phyloP scores from a whole-genome alignment of 2,329 filamentous ascomycete genomes.

The Scolecobasidium constrictum region DNA sequence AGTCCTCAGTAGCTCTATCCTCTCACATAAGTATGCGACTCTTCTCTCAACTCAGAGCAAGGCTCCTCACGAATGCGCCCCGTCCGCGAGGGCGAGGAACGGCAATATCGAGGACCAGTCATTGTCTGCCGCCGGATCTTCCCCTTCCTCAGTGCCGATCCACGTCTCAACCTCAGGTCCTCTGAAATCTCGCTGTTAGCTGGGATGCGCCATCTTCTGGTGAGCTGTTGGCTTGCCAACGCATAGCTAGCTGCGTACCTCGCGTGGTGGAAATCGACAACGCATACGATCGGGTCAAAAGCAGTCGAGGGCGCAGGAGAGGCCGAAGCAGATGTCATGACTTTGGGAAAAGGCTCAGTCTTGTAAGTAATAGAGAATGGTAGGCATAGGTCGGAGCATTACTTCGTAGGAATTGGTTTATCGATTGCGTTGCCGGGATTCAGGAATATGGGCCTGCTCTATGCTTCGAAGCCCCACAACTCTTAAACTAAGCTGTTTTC shows the following conservation, averaged over 20 bases:
- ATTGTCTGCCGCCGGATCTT: conserved; percentile 70
- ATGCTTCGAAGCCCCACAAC: too few relatives aligned
- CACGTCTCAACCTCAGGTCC: conserved; percentile 91
- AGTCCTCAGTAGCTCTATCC: conserved; percentile 75
- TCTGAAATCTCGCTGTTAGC: conserved; percentile 26
- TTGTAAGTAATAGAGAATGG: too few relatives aligned
- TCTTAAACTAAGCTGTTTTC: too few relatives aligned
- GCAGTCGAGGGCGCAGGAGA: conserved; percentile 10
- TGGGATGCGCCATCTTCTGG: background rate
- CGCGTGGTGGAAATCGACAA: conserved; percentile 44
- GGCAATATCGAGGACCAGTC: conserved; percentile 76
- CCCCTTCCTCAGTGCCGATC: conserved; percentile 66
- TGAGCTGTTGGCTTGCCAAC: background rate
- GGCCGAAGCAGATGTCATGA: too few relatives aligned
- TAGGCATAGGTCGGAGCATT: too few relatives aligned
- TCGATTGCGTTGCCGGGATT: too few relatives aligned
- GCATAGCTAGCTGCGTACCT: conserved; percentile 20
- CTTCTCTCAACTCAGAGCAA: too few relatives aligned
- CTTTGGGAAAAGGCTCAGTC: too few relatives aligned
- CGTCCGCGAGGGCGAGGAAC: conserved; percentile 95
- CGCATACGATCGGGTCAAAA: conserved; percentile 37
- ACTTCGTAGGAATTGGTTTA: too few relatives aligned
- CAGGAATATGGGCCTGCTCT: too few relatives aligned
- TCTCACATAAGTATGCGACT: too few relatives aligned
- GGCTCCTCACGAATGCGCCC: conserved; percentile 71